phyloP scores from a whole-genome alignment of 352 stramenopile species.

The Nothophytophthora sp. region DNA sequence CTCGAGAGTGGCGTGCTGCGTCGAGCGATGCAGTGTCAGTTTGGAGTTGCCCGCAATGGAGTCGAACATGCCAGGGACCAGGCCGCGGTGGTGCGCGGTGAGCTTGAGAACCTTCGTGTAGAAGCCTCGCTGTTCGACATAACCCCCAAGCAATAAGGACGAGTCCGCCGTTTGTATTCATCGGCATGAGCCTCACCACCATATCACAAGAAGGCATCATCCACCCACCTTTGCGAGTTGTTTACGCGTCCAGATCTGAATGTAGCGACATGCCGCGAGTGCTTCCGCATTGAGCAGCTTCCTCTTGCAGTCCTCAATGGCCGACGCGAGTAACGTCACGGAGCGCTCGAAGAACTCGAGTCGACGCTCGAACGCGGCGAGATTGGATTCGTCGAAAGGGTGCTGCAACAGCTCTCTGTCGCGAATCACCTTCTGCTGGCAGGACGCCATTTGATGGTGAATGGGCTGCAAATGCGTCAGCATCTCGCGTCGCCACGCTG shows the following conservation, averaged over 20 bases:
- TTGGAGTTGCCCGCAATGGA: constrained; percentile 51
- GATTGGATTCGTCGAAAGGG: constrained; percentile 37
- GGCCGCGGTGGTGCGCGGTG: constrained; percentile 42
- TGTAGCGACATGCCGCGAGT: constrained; percentile 31
- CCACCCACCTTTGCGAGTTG: constrained; percentile 33
- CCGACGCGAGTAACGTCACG: constrained; percentile 22
- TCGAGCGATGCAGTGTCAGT: constrained; percentile 28
- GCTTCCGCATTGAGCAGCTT: constrained; percentile 31
- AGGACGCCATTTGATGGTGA: constrained; percentile 41
- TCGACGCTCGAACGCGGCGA: constrained; percentile 42
- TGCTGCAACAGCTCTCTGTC: constrained; percentile 43
- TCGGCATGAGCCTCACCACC: too few relatives aligned
- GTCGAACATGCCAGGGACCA: constrained; percentile 66
- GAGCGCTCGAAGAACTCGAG: constrained; percentile 34
- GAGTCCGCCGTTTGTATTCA: not conserved
- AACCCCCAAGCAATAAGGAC: not conserved
- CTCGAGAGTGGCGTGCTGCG: constrained; percentile 36
- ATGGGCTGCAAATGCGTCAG: constrained; percentile 34
- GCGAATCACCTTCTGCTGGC: constrained; percentile 25
- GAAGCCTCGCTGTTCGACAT: constrained; percentile 35
- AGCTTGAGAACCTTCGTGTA: constrained; percentile 53
- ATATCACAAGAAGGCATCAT: not conserved
- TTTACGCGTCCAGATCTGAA: constrained; percentile 51
- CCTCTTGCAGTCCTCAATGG: constrained; percentile 33
- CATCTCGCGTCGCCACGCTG: constrained; percentile 41